These are phyloP conservation scores for Cucurbita pepo DNA, from an alignment of 306 rosid genomes.

Conservation along the genomic window DNA sequence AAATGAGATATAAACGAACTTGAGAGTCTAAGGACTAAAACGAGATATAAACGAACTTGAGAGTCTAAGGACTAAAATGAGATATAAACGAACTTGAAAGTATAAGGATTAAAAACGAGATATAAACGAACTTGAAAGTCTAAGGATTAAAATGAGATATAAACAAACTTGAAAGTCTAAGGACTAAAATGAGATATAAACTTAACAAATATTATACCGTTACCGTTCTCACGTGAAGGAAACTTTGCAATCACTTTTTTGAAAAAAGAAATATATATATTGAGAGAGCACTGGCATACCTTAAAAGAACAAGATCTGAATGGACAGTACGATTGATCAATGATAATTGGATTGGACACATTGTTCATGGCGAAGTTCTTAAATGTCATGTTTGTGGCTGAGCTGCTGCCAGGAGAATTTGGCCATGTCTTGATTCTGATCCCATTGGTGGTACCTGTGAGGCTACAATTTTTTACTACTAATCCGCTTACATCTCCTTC, in stretches of 20 bases:
- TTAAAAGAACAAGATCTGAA: conserved; percentile 18
- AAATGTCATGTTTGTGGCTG: conserved; percentile 35
- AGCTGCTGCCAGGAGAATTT: conserved; percentile 27
- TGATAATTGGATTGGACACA: conserved; percentile 38
- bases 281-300: conserved; percentile 7
- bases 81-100: no score
- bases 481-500: conserved; percentile 32
- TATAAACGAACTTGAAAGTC: no score
- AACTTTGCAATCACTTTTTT: background rate
- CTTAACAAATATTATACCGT: background rate
- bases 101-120: no score
- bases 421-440: conserved; percentile 41
- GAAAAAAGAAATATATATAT: background rate
- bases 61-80: no score
- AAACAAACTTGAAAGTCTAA: background rate
- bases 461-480: conserved; percentile 20
- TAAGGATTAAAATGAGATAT: no score
- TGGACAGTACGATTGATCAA: conserved; percentile 32
- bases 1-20: no score
- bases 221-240: background rate
- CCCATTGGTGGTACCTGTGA: conserved; percentile 28
- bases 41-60: no score
- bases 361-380: conserved; percentile 33
- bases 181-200: background rate
- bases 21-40: no score